These are phyloP conservation scores for Croton setiger DNA, from an alignment of 441 rosid species.

Conservation along the genomic window DNA sequence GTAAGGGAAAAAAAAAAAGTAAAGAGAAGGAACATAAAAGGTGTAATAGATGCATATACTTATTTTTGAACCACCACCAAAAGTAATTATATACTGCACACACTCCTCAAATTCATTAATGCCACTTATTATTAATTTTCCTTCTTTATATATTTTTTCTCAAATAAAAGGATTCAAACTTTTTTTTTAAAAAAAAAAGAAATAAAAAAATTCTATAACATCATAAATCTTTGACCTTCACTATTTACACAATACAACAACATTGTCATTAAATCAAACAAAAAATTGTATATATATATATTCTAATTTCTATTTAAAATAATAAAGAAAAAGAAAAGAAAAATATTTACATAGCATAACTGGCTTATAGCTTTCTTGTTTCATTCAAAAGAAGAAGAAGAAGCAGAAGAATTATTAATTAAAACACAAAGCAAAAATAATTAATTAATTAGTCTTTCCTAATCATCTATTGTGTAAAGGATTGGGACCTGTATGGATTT, in stretches of 20 bases:
- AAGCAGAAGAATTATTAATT: not conserved
- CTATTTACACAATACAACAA: not conserved
- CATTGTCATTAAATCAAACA: not conserved
- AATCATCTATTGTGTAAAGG: slow-evolving; percentile 68
- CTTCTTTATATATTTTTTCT: not conserved
- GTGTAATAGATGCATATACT: no score
- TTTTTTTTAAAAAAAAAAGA: not conserved
- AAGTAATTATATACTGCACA: no score
- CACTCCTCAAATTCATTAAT: no score
- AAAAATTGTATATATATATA: not conserved
- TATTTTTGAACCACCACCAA: no score
- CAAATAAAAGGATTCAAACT: not conserved
- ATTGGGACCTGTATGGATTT: slow-evolving; percentile 75
- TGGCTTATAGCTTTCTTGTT: not conserved
- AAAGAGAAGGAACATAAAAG: no score
- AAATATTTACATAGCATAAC: not conserved
- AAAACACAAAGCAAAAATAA: not conserved
- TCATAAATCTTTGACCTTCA: no score
- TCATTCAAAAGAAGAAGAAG: not conserved
- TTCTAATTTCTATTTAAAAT: not conserved
- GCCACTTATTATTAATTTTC: no score
- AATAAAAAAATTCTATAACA: not conserved
- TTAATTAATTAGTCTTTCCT: no score
- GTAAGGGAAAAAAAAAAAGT: no score
- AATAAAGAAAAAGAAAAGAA: no score